Evolutionary conservation across 805 yeast species (phyloP).

Genomic region (Maudiozyma serrabonitensis): DNA sequence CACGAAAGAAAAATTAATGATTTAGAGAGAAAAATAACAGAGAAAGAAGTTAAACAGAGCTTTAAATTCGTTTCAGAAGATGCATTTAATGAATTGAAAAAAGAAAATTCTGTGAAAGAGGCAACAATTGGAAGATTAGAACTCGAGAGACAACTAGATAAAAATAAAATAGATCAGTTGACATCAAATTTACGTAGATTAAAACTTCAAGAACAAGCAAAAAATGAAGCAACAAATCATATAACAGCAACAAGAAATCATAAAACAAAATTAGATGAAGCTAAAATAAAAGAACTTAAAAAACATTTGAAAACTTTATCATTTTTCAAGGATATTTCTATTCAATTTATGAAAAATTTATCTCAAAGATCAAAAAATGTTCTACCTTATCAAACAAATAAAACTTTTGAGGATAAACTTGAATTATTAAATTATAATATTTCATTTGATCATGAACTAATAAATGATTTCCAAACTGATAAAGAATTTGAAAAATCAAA

Average conservation of each 20-base stretch:
- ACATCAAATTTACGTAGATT: neutral
- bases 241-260: neutral
- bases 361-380: neutral
- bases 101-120: neutral
- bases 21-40: neutral
- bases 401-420: neutral
- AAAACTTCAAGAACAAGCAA: neutral
- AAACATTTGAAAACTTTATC: neutral
- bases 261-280: neutral
- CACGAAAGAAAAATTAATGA: neutral
- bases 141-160: neutral
- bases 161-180: neutral
- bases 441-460: neutral
- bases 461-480: neutral
- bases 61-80: neutral
- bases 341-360: slow-evolving; percentile 4
- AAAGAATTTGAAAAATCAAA: neutral
- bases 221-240: neutral
- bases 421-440: neutral
- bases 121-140: neutral
- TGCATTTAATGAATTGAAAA: neutral
- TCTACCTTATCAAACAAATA: neutral
- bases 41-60: too few species aligned
- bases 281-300: neutral
- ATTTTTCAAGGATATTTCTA: slow-evolving; percentile 3